These are phyloP conservation scores for Balansia obtecta DNA, from an alignment of 2,329 filamentous ascomycete species.

Conservation along the genomic window DNA sequence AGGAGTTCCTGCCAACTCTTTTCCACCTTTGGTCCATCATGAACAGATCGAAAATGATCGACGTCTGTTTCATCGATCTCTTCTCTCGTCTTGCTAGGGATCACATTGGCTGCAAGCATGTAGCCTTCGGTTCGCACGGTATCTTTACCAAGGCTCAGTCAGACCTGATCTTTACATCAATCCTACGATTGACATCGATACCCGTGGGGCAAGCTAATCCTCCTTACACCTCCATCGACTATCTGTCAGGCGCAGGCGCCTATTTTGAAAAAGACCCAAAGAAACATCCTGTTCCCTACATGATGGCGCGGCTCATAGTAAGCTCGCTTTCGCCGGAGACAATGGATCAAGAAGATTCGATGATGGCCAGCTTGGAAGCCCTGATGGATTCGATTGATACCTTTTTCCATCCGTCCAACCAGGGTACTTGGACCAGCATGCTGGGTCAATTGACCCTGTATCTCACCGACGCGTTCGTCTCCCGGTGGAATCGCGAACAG, in stretches of 20 bases:
- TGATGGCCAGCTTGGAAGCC: constrained; percentile 76
- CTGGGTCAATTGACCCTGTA: constrained; percentile 86
- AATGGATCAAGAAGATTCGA: constrained; percentile 62
- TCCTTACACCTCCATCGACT: constrained; percentile 77
- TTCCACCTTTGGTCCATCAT: constrained; percentile 96
- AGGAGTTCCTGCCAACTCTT: constrained; percentile 81
- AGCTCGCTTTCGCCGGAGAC: constrained; percentile 85
- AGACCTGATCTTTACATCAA: constrained; percentile 81
- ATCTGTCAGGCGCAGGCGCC: constrained; percentile 68
- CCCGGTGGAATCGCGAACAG: constrained; percentile 92
- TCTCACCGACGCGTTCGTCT: constrained; percentile 89
- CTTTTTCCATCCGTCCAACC: constrained; percentile 97
- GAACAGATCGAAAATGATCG: constrained; percentile 76
- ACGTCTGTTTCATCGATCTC: constrained; percentile 79
- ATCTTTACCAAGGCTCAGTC: constrained; percentile 91
- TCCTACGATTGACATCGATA: constrained; percentile 82
- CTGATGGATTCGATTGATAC: constrained; percentile 93
- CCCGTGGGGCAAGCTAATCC: constrained; percentile 93
- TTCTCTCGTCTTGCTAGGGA: constrained; percentile 81
- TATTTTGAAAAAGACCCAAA: constrained; percentile 87
- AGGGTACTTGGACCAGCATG: constrained; percentile 81
- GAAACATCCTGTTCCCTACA: constrained; percentile 83
- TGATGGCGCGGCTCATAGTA: constrained; percentile 84
- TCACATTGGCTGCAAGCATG: constrained; percentile 59
- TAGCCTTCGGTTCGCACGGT: constrained; percentile 74